A percentile compares a stretch with the other conserved stretches of the same genome.
These are phyloP conservation scores for Cryptococcus sp. DNA, from an alignment of 1,284 basidiomycete genomes.

Conservation along the genomic window DNA sequence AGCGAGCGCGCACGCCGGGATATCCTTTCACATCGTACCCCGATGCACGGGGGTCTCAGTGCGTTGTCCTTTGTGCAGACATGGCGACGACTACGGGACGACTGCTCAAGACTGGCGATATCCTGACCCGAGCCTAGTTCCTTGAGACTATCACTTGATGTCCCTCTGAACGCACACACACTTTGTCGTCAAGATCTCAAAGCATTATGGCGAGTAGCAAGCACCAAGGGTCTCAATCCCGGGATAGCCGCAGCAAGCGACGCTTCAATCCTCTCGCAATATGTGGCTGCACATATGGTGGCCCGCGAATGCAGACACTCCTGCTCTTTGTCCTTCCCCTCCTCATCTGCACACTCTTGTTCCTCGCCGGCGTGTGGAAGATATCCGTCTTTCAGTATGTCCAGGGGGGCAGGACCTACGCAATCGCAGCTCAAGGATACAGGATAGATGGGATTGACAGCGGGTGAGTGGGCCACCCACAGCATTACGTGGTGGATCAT, in stretches of 20 bases:
- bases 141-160: too few species aligned
- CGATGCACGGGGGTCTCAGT: too few species aligned
- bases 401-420: background rate
- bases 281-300: slow-evolving; percentile 7
- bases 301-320: slow-evolving; percentile 4
- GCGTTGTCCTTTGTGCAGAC: too few species aligned
- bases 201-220: too few species aligned
- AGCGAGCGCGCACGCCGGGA: too few species aligned
- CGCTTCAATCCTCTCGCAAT: slow-evolving; percentile 5
- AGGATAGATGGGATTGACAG: background rate
- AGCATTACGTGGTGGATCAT: background rate
- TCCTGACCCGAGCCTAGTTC: too few species aligned
- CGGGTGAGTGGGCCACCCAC: slow-evolving; percentile 10
- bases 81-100: too few species aligned
- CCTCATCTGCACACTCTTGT: slow-evolving; percentile 3
- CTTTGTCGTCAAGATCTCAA: too few species aligned
- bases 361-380: slow-evolving; percentile 13
- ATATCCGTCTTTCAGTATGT: slow-evolving; percentile 14
- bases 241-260: background rate
- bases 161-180: too few species aligned
- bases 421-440: background rate
- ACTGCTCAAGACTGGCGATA: too few species aligned
- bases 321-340: slow-evolving; percentile 12
- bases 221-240: too few species aligned
- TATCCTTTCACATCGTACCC: too few species aligned